phyloP scores from a whole-genome alignment of 2,329 filamentous ascomycete species.

The Xylaria sp. region DNA sequence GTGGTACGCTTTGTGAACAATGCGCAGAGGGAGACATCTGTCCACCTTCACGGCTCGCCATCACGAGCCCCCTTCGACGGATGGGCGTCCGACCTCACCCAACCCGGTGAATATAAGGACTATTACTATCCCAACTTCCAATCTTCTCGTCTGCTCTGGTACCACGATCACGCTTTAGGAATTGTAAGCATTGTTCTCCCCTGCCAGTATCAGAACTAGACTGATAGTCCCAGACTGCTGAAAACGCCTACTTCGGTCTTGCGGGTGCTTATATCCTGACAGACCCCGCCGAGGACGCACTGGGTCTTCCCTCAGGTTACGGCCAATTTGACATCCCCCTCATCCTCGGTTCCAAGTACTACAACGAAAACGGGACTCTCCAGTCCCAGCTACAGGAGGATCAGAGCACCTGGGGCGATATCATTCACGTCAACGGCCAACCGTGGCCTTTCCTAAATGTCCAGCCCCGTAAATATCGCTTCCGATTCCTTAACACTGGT shows the following conservation, averaged over 20 bases:
- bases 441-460: slow-evolving; percentile 65
- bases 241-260: slow-evolving; percentile 62
- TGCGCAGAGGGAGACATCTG: slow-evolving; percentile 48
- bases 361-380: slow-evolving; percentile 56
- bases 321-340: slow-evolving; percentile 61
- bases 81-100: slow-evolving; percentile 59
- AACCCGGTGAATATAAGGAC: slow-evolving; percentile 59
- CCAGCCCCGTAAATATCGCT: slow-evolving; percentile 64
- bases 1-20: slow-evolving; percentile 61
- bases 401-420: slow-evolving; percentile 59
- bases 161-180: slow-evolving; percentile 55
- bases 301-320: slow-evolving; percentile 55
- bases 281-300: slow-evolving; percentile 54
- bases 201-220: slow-evolving; percentile 1
- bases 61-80: slow-evolving; percentile 56
- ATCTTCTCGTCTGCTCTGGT: slow-evolving; percentile 61
- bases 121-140: slow-evolving; percentile 65
- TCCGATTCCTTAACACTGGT: slow-evolving; percentile 59
- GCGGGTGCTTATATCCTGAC: slow-evolving; percentile 55
- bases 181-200: slow-evolving; percentile 32
- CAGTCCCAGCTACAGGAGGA: slow-evolving; percentile 51
- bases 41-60: slow-evolving; percentile 62
- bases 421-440: slow-evolving; percentile 63
- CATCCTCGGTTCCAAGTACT: slow-evolving; percentile 56
- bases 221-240: slow-evolving; percentile 49